These are phyloP conservation scores for Fusarium musae DNA, from an alignment of 2,329 filamentous ascomycete species.

Conservation along the genomic window DNA sequence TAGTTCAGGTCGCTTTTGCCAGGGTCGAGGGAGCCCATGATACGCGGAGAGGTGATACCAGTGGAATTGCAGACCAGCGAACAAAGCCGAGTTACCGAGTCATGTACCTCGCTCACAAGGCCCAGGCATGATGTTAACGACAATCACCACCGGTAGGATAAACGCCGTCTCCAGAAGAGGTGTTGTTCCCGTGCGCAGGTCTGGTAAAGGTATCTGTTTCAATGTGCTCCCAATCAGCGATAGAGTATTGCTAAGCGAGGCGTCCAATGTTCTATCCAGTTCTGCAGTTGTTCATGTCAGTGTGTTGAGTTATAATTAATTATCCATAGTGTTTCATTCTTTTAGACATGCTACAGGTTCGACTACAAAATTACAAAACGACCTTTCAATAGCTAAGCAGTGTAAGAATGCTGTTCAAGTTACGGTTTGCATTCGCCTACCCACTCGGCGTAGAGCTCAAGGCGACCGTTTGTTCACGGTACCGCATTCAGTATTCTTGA, in stretches of 20 bases:
- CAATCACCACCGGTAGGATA: background rate
- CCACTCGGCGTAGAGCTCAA: accelerated
- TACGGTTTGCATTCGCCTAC: no score
- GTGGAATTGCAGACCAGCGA: background rate
- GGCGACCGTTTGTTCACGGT: background rate
- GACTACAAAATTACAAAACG: no score
- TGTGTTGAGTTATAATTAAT: accelerated
- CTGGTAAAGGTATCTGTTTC: no score
- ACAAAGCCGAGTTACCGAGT: background rate
- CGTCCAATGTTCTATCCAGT: no score
- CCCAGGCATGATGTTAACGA: background rate
- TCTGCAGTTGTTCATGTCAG: accelerated
- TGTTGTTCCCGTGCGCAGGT: background rate
- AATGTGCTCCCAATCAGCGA: no score
- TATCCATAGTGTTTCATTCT: accelerated
- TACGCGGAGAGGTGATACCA: background rate
- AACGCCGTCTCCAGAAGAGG: accelerated
- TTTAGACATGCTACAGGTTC: no score
- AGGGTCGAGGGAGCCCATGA: accelerated
- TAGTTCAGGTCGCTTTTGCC: accelerated
- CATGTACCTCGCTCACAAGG: no score
- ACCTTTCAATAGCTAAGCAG: no score
- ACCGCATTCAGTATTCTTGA: accelerated
- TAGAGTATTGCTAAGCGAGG: no score
- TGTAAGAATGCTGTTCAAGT: accelerated